Evolutionary conservation across 805 yeast species (phyloP), one percentile per base, ranked within the genome.

Genomic region (Cyberlindnera mrakii): DNA sequence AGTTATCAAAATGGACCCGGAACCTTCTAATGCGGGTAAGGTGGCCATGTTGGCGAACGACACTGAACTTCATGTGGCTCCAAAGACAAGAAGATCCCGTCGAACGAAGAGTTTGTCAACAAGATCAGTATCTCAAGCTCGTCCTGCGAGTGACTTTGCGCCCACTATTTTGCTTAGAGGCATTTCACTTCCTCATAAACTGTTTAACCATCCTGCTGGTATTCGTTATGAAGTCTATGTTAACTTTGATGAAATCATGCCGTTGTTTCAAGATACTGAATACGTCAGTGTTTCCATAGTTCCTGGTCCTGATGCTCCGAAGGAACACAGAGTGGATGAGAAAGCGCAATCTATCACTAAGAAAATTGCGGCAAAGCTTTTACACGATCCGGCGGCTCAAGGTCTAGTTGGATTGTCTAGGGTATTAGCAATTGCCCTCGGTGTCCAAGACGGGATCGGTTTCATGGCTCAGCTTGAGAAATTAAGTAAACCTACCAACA

Each of bases 51-150:
- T 86, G 3, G 69, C 80, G 2, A 78, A 84, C 0, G 74, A 74
- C 45, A 75, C 89, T 17, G 87, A 85, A 50, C 74, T 86, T 13
- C 74, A 83, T 43, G 80, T 91, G 25, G 87, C 95, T 6, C 97
- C 98, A 1, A 80, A 69, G 51, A 64, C 66, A 4, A 61, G 69
- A 46, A 64, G 58, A 55, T 29, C 47, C 1, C 50, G 55, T 5
- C 51, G 55, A 33, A 44, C 51, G 48, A 50, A 47, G 37, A 35
- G 53, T 3, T 48, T 44, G 10, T 48, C 55, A 7, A 50, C 43
- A 11, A 54, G 57, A 37, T 53, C 62, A 2, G 53, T 51, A n/a
- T 49, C 56, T 2, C 49, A 49, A 13, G 50, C 53, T 31, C 52
- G 55, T 32, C 47, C 56, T 20, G 48, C 51, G 13, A 43, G 45